Evolutionary conservation across 305 asterid genomes (phyloP), one percentile per base, ranked within the genome.

Genomic region (Fraxinus sp.): DNA sequence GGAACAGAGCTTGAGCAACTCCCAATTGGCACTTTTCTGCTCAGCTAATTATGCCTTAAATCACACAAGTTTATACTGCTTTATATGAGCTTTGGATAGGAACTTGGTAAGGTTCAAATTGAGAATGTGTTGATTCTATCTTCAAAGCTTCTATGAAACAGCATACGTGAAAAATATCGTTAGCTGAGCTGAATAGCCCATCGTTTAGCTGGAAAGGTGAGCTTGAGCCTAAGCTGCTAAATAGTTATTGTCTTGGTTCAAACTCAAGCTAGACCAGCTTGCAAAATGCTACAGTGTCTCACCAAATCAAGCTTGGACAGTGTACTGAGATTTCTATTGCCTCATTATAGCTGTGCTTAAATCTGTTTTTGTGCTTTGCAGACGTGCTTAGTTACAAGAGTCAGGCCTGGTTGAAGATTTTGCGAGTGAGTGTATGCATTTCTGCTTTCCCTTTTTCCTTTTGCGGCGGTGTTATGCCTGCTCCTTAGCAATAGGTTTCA

Each of bases 301-400:
- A 72, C 78, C 83, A 86, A 81, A 84, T 87, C 84, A 76, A 87
- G 89, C 87, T 85, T 86, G 87, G 86, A 76, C 85, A 85, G 86
- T 88, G 85, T 72, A 75, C 49, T 82, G 85, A 79, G 83, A 77
- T 7, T 76, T 81, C 83, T 46, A 41, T 71, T 81, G 79, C 59
- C 37, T 64, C 37, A 76, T 74, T 80, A 78, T 84, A 83, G 41
- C 84, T 82, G 76, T 64, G 82, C 87, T 86, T 87, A 83, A 90
- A 87, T 84, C 85, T 87, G 84, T 76, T 85, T 87, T 87, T 90
- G 84, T 87, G 91, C 88, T 87, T 89, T 89, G 91, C 92, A 89
- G 93, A 90, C 87, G 75, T 82, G 87, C 86, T 83, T 88, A 84
- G 83, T 89, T 86, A 80, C 89, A 89, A 82, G 88, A 79, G 75